Percentiles rank a stretch among this genome's conserved stretches.
Conservation (phyloP, 441 rosid species). For the Populus hybrid region DNA sequence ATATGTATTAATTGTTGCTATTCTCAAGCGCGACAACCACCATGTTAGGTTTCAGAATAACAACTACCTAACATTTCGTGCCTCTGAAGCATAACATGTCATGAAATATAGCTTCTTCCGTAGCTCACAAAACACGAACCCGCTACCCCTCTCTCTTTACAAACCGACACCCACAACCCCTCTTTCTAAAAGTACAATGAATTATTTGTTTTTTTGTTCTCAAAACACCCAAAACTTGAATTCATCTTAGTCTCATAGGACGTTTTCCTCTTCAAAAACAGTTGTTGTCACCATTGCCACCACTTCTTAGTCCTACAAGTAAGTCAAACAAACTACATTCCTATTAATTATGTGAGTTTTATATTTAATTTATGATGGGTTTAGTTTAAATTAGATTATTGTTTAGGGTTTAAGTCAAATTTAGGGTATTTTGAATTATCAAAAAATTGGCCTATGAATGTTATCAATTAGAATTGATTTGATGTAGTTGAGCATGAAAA, state of each 20-base stretch:
- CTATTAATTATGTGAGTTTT: no score
- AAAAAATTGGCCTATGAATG: no score
- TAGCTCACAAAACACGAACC: not conserved
- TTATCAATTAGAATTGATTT: not conserved
- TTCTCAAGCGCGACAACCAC: not conserved
- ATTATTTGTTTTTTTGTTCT: not conserved
- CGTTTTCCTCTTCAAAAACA: no score
- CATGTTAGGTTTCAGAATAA: not conserved
- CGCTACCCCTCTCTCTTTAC: not conserved
- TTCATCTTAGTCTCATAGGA: not conserved
- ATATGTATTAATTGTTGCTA: no score
- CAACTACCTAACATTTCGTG: not conserved
- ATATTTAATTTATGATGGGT: no score
- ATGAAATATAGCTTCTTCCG: not conserved
- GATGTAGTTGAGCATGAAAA: no score
- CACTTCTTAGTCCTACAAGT: no score
- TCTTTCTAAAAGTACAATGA: not conserved
- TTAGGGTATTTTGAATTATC: no score
- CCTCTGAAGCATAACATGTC: not conserved
- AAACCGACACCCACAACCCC: not conserved
- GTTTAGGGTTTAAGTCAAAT: not conserved
- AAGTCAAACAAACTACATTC: no score
- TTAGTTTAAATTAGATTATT: not conserved
- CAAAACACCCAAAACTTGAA: not conserved
- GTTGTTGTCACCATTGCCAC: no score